Evolutionary conservation across 805 yeast genomes (phyloP), one percentile per base, ranked within the genome.

Genomic region (Ogataea dorogensis): DNA sequence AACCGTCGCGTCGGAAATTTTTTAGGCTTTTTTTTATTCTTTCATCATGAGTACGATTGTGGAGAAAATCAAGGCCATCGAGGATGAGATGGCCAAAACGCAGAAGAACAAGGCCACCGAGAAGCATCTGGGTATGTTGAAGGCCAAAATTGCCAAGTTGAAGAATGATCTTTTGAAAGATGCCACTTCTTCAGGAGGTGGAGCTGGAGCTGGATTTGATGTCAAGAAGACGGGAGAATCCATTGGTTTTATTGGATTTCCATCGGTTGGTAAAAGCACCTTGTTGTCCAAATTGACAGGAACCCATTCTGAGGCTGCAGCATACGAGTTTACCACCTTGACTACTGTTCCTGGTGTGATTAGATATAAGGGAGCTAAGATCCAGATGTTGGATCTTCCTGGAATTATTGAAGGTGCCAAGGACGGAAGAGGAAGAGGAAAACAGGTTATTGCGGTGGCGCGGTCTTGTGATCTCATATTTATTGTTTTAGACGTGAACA

Each of bases 401-500:
- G 95, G 95, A 59, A 85, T 85, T 50, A 84, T 85, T 55, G 93
- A 85, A 63, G 94, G 94, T 64, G 95, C 95, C 44, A 84, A 84
- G 49, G 93, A 85, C 54, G 95, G 95, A 65, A 78, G 83, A 60
- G 95, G 95, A 67, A 74, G 95, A 72, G 95, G 95, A 73, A 82
- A 76, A 51, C 98, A 93, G 66, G 98, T 93, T 38, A 93, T 93
- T 65, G 98, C 98, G 2, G 98, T 93, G 42, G 98, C 98, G n/a
- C 77, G 98, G 64, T 87, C 97, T 3, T 94, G 96, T 60, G 89
- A 93, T 59, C 69, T 93, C 54, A 75, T 93, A 33, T 93, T 93
- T 62, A 86, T 93, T 58, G 95, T 93, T 3, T 69, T 93, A 55
- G 99, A 93, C 61, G 98, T 93, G 38, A 87, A 88, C 65, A 93